These are phyloP conservation scores for Strobilomyces confusus DNA, from an alignment of 768 basidiomycete genomes.

Conservation along the genomic window DNA sequence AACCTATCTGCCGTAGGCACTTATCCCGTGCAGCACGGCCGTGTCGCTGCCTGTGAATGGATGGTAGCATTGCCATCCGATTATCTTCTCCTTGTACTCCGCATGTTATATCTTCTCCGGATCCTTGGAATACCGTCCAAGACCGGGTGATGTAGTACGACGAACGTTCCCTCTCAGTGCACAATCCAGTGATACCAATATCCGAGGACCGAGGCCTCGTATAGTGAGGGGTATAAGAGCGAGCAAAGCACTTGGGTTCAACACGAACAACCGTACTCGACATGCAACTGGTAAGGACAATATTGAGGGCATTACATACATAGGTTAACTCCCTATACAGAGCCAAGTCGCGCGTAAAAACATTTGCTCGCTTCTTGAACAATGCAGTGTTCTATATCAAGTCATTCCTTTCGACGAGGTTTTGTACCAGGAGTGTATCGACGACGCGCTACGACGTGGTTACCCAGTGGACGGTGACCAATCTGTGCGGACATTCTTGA, in stretches of 20 bases:
- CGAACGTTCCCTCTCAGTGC: conserved; percentile 3
- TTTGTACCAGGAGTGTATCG: conserved; percentile 20
- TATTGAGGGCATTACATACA: neutral
- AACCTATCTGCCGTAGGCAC: too few species aligned
- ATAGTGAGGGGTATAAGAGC: neutral
- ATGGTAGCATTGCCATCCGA: neutral
- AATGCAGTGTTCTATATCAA: conserved; percentile 12
- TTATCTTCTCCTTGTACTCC: neutral
- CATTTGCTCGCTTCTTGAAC: conserved; percentile 11
- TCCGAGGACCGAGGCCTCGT: neutral
- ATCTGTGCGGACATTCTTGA: conserved; percentile 28
- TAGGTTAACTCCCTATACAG: conserved; percentile 1
- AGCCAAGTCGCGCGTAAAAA: conserved; percentile 11
- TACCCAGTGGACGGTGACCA: conserved; percentile 21
- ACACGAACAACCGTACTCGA: neutral
- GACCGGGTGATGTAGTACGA: neutral
- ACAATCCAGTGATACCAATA: neutral
- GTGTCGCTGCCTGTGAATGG: neutral
- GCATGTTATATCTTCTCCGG: neutral
- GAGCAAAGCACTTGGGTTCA: neutral
- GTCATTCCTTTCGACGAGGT: conserved; percentile 8
- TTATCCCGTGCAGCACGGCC: neutral
- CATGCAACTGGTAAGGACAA: conserved; percentile 12
- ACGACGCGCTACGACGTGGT: conserved; percentile 20
- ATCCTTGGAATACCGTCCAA: neutral